Base-by-base conservation (phyloP, 192 early-diverging fungal species). In the Dissophora ornata region DNA sequence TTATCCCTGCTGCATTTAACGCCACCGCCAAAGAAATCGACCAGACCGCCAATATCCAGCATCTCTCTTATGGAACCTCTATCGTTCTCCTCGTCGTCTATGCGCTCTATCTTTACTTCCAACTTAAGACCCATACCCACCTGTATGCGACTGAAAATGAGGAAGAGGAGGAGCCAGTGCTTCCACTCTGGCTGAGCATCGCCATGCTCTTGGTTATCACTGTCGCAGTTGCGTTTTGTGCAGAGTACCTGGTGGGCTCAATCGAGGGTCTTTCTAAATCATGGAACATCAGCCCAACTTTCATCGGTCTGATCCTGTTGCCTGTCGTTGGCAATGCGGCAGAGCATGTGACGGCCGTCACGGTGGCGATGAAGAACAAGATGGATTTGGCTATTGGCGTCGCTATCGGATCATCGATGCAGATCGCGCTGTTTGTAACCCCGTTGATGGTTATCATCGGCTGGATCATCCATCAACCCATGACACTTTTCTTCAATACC, bases 241-340 rank as follows among this genome's bases (percentile, higher is more conserved):
- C 95, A 38, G 95, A 98, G 66, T 91, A 85, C 58, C 79, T 98
- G 8, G 94, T 98, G 2, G 86, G 81, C 24, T 90, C 92, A 0
- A 94, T 98, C 36, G 91, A 95, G 45, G 89, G 87, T 18, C 65
- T 98, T 21, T 86, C 91, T 6, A 65, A 88, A 26, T 62, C 84
- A 47, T 93, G 90, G 87, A 73, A 87, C 41, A 80, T 97, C 26
- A 87, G 82, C 38, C 70, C 89, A n/a, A 90, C 90, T 4, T 98
- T 98, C 80, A 91, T 98, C 33, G 96, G 96, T 42, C 87, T 98
- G 38, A 92, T 97, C 67, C 63, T 98, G 13, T 66, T 98, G 34
- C 95, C 96, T 3, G 93, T 97, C 38, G 95, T 97, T 22, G 95
- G 95, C 33, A 96, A 96, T 60, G 94, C 92, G 4, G 93, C 94